Evolutionary conservation across 306 rosid genomes (phyloP), one percentile per base, ranked within the genome.

Genomic region (Acacia confusa): DNA sequence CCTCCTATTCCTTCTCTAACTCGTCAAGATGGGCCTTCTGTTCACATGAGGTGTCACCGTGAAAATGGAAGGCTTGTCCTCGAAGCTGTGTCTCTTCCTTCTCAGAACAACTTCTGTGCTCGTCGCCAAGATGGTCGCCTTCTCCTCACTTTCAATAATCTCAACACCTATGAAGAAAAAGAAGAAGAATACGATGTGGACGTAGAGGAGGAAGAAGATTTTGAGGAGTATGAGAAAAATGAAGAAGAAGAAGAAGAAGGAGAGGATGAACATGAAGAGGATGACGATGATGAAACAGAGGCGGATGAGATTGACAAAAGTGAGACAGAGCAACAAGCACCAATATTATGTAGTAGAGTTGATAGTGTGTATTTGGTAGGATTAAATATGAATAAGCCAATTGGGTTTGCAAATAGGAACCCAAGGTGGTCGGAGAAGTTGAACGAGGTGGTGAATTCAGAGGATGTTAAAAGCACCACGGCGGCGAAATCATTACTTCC

Each of bases 61-160:
- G 89, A 91, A 89, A 93, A 90, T 14, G 96, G 97, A 50, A 87
- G 97, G 79, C 81, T 93, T 55, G 94, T 93, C 70, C 90, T 93
- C 3, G 85, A 91, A 86, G 97, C 92, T 9, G 94, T 91, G n/a
- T 86, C 97, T 2, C 24, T 91, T 73, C 94, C 91, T 74, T 83
- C 84, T 0, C 75, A 70, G 16, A 87, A 86, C 76, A 90, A 87
- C 82, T 93, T 93, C 78, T 81, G 69, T 52, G 95, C 90, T 63
- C 86, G 72, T 38, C 91, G 97, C 65, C 92, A 86, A 78, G 91
- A 85, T 47, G 97, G 97, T 61, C 91, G 97, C 75, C 94, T 93
- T 77, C 90, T 93, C 66, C 95, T 93, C 79, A 88, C 92, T 65
- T 86, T 91, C 22, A 81, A 86, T 61, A 52, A 70, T 55, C 79